These are phyloP conservation scores for Jacaranda mimosifolia DNA, from an alignment of 257 asterid species.

Conservation along the genomic window DNA sequence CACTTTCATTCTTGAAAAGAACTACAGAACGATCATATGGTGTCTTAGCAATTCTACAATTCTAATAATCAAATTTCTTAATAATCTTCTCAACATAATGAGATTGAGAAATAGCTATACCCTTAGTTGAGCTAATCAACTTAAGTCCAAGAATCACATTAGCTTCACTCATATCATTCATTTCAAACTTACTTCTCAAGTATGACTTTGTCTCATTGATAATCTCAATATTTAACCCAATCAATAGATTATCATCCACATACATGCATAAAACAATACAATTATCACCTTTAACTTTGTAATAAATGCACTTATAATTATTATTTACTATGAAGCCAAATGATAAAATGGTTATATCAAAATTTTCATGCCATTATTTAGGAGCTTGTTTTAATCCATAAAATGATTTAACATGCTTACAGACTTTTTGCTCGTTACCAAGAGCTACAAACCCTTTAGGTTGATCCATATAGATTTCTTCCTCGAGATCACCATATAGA, in stretches of 20 bases:
- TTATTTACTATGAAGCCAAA: too few species aligned
- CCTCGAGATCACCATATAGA: too few species aligned
- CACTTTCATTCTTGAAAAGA: background rate
- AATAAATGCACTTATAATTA: too few species aligned
- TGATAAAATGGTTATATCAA: too few species aligned
- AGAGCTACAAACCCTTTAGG: too few species aligned
- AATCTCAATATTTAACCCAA: background rate
- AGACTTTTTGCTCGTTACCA: too few species aligned
- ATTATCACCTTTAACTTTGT: too few species aligned
- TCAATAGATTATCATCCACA: background rate
- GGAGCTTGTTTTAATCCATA: too few species aligned
- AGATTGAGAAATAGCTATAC: background rate
- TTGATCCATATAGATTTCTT: too few species aligned
- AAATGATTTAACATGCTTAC: too few species aligned
- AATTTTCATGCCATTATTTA: too few species aligned
- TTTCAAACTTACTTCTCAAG: background rate
- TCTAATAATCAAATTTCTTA: background rate
- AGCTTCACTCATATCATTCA: background rate
- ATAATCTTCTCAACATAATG: background rate
- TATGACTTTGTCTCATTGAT: background rate
- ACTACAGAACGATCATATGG: background rate
- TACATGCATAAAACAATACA: background rate
- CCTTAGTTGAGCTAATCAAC: background rate
- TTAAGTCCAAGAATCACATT: conserved; percentile 4
- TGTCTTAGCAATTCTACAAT: background rate